phyloP scores from a whole-genome alignment of 257 asterid genomes.

The Solanum pimpinellifolium region DNA sequence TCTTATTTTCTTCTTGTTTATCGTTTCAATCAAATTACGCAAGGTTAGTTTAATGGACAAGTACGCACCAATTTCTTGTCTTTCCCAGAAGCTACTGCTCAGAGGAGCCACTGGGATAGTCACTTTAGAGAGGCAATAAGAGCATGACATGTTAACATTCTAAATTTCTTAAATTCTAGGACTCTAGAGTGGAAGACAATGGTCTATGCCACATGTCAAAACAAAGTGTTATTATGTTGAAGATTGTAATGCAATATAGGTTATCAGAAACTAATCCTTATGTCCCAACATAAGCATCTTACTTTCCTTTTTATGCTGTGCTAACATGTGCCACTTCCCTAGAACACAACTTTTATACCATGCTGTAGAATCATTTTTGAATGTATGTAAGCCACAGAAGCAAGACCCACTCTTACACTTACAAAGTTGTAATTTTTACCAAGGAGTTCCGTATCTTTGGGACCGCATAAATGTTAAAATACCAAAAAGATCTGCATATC shows the following conservation, averaged over 20 bases:
- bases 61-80: background rate
- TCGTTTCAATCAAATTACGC: background rate
- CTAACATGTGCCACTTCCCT: background rate
- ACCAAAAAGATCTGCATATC: background rate
- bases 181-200: background rate
- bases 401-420: background rate
- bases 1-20: background rate
- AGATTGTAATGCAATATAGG: background rate
- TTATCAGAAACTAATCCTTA: background rate
- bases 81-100: background rate
- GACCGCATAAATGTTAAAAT: background rate
- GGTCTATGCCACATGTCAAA: background rate
- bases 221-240: background rate
- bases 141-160: background rate
- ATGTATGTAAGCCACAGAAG: background rate
- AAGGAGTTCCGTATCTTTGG: background rate
- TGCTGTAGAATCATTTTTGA: background rate
- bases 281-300: background rate
- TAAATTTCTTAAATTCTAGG: background rate
- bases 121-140: background rate
- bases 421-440: background rate
- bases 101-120: background rate
- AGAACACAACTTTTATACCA: background rate
- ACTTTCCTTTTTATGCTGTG: background rate
- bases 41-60: background rate